phyloP scores from a whole-genome alignment of 495 filamentous ascomycete genomes.

The Sordaria brevicollis region DNA sequence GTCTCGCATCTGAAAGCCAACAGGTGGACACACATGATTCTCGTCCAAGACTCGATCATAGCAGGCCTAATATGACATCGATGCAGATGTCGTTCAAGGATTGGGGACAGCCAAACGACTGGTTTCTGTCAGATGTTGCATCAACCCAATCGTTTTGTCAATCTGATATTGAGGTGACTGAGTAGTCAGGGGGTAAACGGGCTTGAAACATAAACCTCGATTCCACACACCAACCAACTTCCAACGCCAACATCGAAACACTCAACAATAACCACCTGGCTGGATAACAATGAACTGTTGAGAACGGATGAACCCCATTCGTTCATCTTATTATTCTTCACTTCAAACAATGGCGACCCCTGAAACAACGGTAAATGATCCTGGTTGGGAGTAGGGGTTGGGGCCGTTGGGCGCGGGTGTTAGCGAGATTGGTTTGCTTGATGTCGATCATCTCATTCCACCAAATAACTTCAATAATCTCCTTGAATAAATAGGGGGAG shows the following conservation, averaged over 20 bases:
- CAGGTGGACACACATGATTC: too few relatives aligned
- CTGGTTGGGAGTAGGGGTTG: too few relatives aligned
- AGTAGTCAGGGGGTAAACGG: not conserved
- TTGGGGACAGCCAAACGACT: too few relatives aligned
- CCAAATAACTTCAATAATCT: not conserved
- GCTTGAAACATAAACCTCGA: not conserved
- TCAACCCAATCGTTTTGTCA: not conserved
- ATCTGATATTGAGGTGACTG: not conserved
- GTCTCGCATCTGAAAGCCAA: too few relatives aligned
- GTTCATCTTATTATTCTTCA: not conserved
- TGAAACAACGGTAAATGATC: not conserved
- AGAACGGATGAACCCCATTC: not conserved
- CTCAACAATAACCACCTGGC: not conserved
- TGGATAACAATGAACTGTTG: not conserved
- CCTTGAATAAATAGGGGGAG: not conserved
- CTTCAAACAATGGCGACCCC: not conserved
- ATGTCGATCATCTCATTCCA: not conserved
- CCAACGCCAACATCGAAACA: not conserved
- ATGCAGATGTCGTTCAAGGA: too few relatives aligned
- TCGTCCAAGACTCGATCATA: too few relatives aligned
- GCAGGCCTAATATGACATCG: too few relatives aligned
- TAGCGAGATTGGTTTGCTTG: not conserved
- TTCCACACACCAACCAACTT: not conserved
- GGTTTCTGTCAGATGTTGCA: not conserved
- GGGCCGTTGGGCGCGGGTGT: too few relatives aligned